These are phyloP conservation scores for Zygoascus sp. DNA, from an alignment of 1,139 yeast species.

Conservation along the genomic window DNA sequence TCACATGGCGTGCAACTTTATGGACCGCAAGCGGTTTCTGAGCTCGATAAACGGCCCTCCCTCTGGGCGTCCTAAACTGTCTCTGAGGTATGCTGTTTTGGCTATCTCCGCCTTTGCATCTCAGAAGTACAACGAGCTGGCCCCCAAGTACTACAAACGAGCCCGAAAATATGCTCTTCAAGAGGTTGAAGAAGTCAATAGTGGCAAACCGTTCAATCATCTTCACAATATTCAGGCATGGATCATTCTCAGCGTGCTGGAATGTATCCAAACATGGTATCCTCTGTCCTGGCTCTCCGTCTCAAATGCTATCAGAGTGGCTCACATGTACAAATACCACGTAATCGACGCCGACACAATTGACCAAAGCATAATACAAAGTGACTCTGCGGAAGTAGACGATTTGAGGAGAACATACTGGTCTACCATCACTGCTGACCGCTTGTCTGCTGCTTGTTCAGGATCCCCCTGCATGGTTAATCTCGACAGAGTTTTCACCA, in stretches of 20 bases:
- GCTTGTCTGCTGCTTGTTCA: not conserved
- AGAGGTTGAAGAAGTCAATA: not conserved
- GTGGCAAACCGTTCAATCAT: not conserved
- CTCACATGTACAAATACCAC: conserved; percentile 1
- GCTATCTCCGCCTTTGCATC: not conserved
- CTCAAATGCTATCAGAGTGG: conserved; percentile 2
- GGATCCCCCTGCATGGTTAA: not conserved
- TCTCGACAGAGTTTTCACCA: not conserved
- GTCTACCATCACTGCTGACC: not conserved
- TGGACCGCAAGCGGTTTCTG: not conserved
- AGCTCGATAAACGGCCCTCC: not conserved
- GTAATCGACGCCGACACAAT: not conserved
- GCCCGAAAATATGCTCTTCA: conserved; percentile 3
- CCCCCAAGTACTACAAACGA: not conserved
- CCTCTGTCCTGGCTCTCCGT: not conserved
- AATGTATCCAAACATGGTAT: not conserved
- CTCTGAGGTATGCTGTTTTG: not conserved
- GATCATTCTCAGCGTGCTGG: conserved; percentile 1
- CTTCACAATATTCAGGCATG: conserved; percentile 4
- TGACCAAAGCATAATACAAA: not conserved
- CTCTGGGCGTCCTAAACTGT: not conserved
- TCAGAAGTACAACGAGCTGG: not conserved
- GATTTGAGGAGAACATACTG: not conserved
- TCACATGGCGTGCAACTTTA: not conserved
- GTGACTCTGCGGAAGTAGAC: not conserved